Percentiles rank a stretch among this genome's conserved stretches.
Conservation (phyloP, 176 grass and related monocot species). For the Aechmea fasciata region DNA sequence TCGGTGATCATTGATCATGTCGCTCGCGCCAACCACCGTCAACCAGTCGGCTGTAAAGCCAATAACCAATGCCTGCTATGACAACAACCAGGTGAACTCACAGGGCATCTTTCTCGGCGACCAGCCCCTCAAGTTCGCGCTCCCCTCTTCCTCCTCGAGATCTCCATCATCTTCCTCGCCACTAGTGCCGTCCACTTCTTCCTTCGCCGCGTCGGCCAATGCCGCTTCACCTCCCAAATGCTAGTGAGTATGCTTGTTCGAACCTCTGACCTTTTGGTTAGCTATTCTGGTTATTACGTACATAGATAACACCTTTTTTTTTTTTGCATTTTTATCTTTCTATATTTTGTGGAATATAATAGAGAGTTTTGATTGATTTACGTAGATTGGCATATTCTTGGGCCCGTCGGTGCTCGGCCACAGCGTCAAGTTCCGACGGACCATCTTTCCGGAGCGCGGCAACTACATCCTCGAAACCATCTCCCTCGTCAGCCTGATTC, state of each 20-base stretch:
- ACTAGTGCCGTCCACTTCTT: slow-evolving; percentile 26
- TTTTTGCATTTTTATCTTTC: too few species aligned
- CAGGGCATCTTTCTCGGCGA: slow-evolving; percentile 75
- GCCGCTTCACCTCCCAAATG: slow-evolving; percentile 51
- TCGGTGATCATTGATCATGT: neutral
- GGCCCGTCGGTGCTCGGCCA: slow-evolving; percentile 42
- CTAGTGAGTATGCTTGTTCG: slow-evolving; percentile 11
- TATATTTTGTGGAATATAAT: too few species aligned
- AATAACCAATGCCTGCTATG: slow-evolving; percentile 44
- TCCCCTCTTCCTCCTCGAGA: slow-evolving; percentile 51
- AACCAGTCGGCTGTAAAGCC: slow-evolving; percentile 44
- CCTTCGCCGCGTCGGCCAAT: slow-evolving; percentile 41
- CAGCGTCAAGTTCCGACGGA: slow-evolving; percentile 15
- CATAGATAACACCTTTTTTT: neutral
- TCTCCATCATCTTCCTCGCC: slow-evolving; percentile 56
- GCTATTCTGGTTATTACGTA: neutral
- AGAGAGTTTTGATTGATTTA: neutral
- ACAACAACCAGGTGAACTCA: slow-evolving; percentile 65
- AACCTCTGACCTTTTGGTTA: neutral
- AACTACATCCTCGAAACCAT: slow-evolving; percentile 48
- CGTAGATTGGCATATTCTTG: slow-evolving; percentile 44
- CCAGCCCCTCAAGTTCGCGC: slow-evolving; percentile 41
- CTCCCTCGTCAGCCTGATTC: slow-evolving; percentile 47
- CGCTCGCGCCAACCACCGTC: neutral
- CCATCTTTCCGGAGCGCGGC: slow-evolving; percentile 48